phyloP scores from a whole-genome alignment of 805 yeast species.

The Spathaspora sp. region DNA sequence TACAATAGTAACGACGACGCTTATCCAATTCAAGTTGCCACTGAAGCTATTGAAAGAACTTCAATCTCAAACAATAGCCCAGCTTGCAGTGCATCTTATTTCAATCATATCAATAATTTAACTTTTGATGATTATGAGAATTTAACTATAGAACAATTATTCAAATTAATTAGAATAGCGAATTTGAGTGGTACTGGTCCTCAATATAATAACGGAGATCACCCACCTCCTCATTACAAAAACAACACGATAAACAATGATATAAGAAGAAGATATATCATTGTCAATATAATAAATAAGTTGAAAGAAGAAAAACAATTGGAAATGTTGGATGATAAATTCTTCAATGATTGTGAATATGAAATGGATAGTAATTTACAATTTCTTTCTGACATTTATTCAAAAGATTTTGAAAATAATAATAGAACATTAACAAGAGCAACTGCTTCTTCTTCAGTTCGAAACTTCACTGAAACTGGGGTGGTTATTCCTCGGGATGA shows the following conservation, averaged over 20 bases:
- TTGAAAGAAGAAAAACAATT: conserved; percentile 33
- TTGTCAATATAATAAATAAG: conserved; percentile 33
- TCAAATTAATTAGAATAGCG: conserved; percentile 31
- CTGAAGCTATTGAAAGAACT: conserved; percentile 13
- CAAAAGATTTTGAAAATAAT: conserved; percentile 31
- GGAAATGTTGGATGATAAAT: conserved; percentile 30
- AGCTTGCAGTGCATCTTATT: conserved; percentile 10
- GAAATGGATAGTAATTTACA: conserved; percentile 42
- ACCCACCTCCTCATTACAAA: conserved; percentile 1
- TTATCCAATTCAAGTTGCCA: conserved; percentile 6
- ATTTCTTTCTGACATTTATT: conserved; percentile 36
- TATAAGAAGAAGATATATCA: conserved; percentile 32
- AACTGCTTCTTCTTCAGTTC: conserved; percentile 29
- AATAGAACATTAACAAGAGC: conserved; percentile 7
- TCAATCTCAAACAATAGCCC: conserved; percentile 5
- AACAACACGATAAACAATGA: conserved; percentile 22
- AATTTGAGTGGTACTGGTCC: conserved; percentile 1
- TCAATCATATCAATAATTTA: conserved; percentile 20
- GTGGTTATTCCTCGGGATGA: conserved; percentile 87
- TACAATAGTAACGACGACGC: background rate
- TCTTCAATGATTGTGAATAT: conserved; percentile 28
- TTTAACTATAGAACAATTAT: conserved; percentile 32
- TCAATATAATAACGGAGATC: conserved; percentile 4
- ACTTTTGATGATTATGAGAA: conserved; percentile 39
- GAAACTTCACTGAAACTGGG: conserved; percentile 52